Base-by-base conservation (phyloP, 768 basidiomycete genomes). In the Leccinum longicurvipes region DNA sequence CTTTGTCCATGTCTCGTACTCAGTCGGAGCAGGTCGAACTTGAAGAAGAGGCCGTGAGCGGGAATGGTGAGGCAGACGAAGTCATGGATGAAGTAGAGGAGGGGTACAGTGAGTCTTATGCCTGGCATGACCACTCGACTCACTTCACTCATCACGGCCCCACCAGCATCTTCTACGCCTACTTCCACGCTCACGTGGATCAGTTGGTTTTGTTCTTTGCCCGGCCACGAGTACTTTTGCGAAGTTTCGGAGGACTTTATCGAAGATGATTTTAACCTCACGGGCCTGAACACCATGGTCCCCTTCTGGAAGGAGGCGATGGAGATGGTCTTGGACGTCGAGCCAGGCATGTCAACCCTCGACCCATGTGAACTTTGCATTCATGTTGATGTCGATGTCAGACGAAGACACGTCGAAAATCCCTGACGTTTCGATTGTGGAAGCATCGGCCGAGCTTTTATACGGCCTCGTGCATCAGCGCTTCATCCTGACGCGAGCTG, bases 241-340 rank as follows among this genome's bases (percentile, higher is more conserved):
- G 95, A 97, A 76, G 95, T 98, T 47, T 87, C 92, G 56, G 95
- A 97, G 70, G 97, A 99, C 70, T 99, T 98, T 73, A 98, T 99
- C 71, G 93, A 98, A 72, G 97, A 99, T 74, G 93, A 98, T 69
- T 99, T 99, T 78, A 99, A 99, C 76, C 79, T 99, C 36, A 99
- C 97, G 6, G 97, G 97, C 6, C 74, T 99, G 70, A 96, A 94
- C 67, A 82, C 82, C 29, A 86, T 95, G 86, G 97, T 98, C 17
- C 97, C 97, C 8, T 99, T 99, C 71, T 99, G 96, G 93, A 98
- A 98, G 72, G 97, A 99, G 72, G 97, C 97, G 45, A 91, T 99
- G 88, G 97, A 99, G 77, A 99, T 99, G 97, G 93, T 99, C 15
- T 74, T 99, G 62, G 97, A 99, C 75, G 96, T 98, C 51, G 97